Percentiles rank a stretch among this genome's conserved stretches.
Conservation (phyloP, 352 stramenopile species). For the Phytopythium kandeliae region DNA sequence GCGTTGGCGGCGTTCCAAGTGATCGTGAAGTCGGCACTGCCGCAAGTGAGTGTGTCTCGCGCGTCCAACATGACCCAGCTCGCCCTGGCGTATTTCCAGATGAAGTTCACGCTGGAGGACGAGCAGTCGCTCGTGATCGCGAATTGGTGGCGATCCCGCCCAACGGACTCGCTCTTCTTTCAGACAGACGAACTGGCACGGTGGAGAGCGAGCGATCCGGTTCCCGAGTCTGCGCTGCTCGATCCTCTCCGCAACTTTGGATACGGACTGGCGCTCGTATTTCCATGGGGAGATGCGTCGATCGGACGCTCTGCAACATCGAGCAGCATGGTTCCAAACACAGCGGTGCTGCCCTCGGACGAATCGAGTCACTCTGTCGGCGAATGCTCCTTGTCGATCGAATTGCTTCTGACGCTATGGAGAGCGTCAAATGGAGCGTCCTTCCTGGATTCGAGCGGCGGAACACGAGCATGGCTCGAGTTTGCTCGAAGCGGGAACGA, state of each 20-base stretch:
- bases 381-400: slow-evolving; percentile 22
- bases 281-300: slow-evolving; percentile 14
- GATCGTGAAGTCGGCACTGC: slow-evolving; percentile 23
- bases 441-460: slow-evolving; percentile 28
- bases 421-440: slow-evolving; percentile 22
- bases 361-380: slow-evolving; percentile 8
- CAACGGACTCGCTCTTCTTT: slow-evolving; percentile 36
- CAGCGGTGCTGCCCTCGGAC: slow-evolving; percentile 6
- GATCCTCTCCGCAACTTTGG: slow-evolving; percentile 37
- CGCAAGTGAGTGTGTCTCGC: slow-evolving; percentile 15
- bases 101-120: slow-evolving; percentile 21
- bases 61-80: slow-evolving; percentile 32
- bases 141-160: slow-evolving; percentile 33
- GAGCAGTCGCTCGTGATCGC: slow-evolving; percentile 24
- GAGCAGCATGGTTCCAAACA: slow-evolving; percentile 31
- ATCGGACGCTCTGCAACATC: slow-evolving; percentile 19
- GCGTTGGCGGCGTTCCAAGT: slow-evolving; percentile 22
- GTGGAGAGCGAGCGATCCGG: slow-evolving; percentile 20
- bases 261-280: slow-evolving; percentile 35
- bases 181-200: slow-evolving; percentile 28
- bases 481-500: not conserved
- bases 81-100: slow-evolving; percentile 29
- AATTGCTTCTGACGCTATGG: slow-evolving; percentile 38
- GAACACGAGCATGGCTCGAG: not conserved
- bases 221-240: slow-evolving; percentile 1